phyloP scores from a whole-genome alignment of 495 filamentous ascomycete genomes.

The Tuber brumale region DNA sequence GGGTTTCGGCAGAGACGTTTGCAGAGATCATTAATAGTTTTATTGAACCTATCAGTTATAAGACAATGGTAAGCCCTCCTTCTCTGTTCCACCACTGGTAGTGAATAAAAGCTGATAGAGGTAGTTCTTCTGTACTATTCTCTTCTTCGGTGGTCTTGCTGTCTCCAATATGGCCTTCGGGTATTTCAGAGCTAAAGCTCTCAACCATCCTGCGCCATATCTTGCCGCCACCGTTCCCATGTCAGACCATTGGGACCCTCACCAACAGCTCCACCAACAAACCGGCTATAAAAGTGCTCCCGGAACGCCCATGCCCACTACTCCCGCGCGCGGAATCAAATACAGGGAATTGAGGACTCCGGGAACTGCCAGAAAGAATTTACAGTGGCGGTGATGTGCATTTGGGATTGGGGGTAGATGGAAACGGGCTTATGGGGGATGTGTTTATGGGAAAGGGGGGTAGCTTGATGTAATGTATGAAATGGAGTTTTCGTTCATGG shows the following conservation, averaged over 20 bases:
- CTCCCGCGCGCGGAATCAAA: conserved; percentile 14
- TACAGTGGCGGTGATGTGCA: neutral
- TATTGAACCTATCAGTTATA: conserved; percentile 64
- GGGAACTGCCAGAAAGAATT: neutral
- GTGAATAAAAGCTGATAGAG: conserved; percentile 15
- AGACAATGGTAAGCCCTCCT: conserved; percentile 56
- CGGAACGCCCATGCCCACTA: conserved; percentile 27
- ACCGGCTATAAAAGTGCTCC: conserved; percentile 22
- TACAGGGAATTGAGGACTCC: neutral
- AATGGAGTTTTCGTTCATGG: conserved; percentile 4
- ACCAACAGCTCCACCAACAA: conserved; percentile 25
- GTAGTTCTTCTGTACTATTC: conserved; percentile 24
- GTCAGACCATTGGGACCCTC: conserved; percentile 5
- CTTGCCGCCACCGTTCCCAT: conserved; percentile 26
- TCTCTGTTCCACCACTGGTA: conserved; percentile 10
- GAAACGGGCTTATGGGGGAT: neutral
- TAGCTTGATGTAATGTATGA: neutral
- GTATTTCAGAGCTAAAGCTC: conserved; percentile 24
- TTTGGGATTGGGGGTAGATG: neutral
- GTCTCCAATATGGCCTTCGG: conserved; percentile 36
- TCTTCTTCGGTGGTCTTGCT: conserved; percentile 24
- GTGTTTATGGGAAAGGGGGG: neutral
- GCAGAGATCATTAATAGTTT: conserved; percentile 72
- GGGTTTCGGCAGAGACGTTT: conserved; percentile 67
- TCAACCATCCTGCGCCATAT: conserved; percentile 32